Conservation (phyloP, 179 eudicot genomes). For the Vitellaria paradoxa region DNA sequence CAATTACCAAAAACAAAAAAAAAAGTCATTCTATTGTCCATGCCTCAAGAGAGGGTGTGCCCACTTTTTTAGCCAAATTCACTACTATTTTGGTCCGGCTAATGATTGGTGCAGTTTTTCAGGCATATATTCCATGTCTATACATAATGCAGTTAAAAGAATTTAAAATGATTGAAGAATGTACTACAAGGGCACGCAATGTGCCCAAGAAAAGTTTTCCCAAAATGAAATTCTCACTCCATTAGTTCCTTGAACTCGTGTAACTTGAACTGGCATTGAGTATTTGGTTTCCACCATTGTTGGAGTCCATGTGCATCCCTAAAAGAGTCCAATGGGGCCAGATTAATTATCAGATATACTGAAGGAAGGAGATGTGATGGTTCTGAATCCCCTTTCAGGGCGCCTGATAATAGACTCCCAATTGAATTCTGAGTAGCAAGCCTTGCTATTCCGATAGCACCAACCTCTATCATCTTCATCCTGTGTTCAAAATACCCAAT, state of each 20-base stretch:
- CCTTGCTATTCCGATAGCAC: conserved; percentile 53
- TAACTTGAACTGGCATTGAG: conserved; percentile 37
- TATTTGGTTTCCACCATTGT: conserved; percentile 79
- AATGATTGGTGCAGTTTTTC: no score
- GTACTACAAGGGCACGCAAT: no score
- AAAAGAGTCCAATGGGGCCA: conserved; percentile 28
- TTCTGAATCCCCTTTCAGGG: conserved; percentile 30
- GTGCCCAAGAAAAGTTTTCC: no score
- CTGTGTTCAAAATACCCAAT: conserved; percentile 78
- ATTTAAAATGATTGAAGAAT: no score
- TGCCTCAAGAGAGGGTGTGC: no score
- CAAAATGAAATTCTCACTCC: no score
- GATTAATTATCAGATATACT: conserved; percentile 53
- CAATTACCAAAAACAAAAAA: no score
- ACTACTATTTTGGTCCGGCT: no score
- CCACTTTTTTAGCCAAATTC: no score
- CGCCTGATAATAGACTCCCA: conserved; percentile 37
- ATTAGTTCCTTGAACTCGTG: conserved; percentile 24
- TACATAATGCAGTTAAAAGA: no score
- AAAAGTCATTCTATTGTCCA: no score
- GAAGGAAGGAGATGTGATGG: conserved; percentile 59
- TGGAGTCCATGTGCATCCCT: conserved; percentile 71
- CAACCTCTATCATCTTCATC: conserved; percentile 59
- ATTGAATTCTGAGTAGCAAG: conserved; percentile 66
- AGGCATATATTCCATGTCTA: no score